Percentiles rank a stretch among this genome's conserved stretches.
Evolutionary conservation across 2,329 filamentous ascomycete genomes (phyloP).

Genomic region (Monosporascus sp.): DNA sequence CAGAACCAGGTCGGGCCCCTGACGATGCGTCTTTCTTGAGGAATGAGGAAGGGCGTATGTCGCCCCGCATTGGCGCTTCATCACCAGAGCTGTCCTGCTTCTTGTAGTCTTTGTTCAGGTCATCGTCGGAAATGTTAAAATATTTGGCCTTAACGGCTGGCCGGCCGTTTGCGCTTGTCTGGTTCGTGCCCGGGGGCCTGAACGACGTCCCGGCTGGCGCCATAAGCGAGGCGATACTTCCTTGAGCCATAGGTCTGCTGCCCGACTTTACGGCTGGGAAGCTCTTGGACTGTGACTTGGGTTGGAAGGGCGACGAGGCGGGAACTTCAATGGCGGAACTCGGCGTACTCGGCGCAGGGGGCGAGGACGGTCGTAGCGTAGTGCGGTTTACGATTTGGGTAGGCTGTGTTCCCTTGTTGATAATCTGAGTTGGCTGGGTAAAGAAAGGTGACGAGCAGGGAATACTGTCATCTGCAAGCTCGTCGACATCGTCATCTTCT

Average conservation of each 20-base stretch:
- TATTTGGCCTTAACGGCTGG: constrained; percentile 28
- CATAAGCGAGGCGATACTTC: constrained; percentile 56
- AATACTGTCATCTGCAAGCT: constrained; percentile 34
- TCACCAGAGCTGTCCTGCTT: constrained; percentile 27
- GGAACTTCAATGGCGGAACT: constrained; percentile 65
- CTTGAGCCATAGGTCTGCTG: constrained; percentile 14
- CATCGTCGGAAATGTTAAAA: constrained; percentile 27
- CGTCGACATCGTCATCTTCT: constrained; percentile 37
- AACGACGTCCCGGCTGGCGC: constrained; percentile 73
- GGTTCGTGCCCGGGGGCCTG: constrained; percentile 38
- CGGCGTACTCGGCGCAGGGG: constrained; percentile 37
- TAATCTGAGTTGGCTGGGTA: constrained; percentile 38
- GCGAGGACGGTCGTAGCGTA: constrained; percentile 26
- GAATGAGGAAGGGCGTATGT: constrained; percentile 28
- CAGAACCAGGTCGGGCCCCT: constrained; percentile 6
- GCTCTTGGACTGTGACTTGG: constrained; percentile 23
- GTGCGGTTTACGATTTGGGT: constrained; percentile 49
- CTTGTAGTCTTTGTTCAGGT: constrained; percentile 27
- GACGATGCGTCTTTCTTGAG: constrained; percentile 15
- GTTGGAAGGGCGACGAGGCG: constrained; percentile 75
- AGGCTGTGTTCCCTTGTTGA: constrained; percentile 46
- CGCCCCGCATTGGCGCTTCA: constrained; percentile 24
- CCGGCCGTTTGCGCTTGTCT: constrained; percentile 26
- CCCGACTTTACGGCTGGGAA: constrained; percentile 4
- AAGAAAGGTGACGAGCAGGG: constrained; percentile 39